Conservation (phyloP, 1,284 basidiomycete genomes). For the Malassezia restricta region DNA sequence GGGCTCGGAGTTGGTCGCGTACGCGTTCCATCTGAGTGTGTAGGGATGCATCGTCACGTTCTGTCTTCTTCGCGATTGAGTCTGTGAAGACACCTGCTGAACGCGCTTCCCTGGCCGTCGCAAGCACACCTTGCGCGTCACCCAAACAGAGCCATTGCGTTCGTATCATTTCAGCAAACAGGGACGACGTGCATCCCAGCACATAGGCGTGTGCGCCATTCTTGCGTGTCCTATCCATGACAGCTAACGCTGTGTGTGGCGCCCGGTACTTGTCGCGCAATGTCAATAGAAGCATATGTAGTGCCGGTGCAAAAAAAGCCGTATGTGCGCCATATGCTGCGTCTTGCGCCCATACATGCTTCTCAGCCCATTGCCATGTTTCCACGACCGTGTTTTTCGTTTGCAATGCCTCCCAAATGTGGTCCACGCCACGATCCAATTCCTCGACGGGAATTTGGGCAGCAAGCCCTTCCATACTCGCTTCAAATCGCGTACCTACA, state of each 20-base stretch:
- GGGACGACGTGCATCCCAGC: slow-evolving; percentile 29
- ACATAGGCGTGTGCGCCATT: slow-evolving; percentile 31
- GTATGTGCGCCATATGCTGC: slow-evolving; percentile 22
- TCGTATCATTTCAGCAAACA: slow-evolving; percentile 33
- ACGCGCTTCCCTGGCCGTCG: slow-evolving; percentile 10
- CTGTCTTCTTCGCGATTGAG: neutral
- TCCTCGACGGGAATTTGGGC: slow-evolving; percentile 4
- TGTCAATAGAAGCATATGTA: slow-evolving; percentile 32
- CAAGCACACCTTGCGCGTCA: slow-evolving; percentile 16
- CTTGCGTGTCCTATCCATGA: slow-evolving; percentile 18
- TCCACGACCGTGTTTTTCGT: neutral
- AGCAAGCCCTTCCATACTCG: slow-evolving; percentile 6
- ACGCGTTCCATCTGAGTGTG: slow-evolving; percentile 13
- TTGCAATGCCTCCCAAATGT: slow-evolving; percentile 11
- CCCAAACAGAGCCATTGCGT: slow-evolving; percentile 31
- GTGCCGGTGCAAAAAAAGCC: slow-evolving; percentile 30
- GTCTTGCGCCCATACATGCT: slow-evolving; percentile 7
- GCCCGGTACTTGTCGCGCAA: slow-evolving; percentile 27
- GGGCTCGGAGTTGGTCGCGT: slow-evolving; percentile 4
- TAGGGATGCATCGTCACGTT: slow-evolving; percentile 6
- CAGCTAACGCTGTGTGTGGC: slow-evolving; percentile 26
- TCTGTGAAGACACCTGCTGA: slow-evolving; percentile 1
- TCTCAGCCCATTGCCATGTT: slow-evolving; percentile 11
- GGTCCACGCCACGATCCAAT: slow-evolving; percentile 11
- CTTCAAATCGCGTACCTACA: slow-evolving; percentile 13